These are phyloP conservation scores for Lachancea nothofagi DNA, from an alignment of 805 yeast species.

Conservation along the genomic window DNA sequence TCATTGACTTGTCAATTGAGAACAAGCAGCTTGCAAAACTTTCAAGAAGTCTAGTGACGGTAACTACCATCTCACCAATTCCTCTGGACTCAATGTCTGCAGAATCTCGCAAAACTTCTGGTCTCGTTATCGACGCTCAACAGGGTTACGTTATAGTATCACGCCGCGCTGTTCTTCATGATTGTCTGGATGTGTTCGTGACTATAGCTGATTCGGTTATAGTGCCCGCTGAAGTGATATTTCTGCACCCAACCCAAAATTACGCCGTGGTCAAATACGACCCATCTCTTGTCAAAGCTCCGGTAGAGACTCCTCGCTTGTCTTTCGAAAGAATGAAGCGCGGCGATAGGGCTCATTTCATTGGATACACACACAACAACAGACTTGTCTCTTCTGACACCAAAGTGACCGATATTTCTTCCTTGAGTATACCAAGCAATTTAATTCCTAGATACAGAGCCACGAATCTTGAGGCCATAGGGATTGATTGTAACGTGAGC, in stretches of 20 bases:
- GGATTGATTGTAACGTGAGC: conserved; percentile 66
- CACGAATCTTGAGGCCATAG: conserved; percentile 70
- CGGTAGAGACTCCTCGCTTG: conserved; percentile 62
- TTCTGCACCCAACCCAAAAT: conserved; percentile 82
- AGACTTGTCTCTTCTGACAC: conserved; percentile 72
- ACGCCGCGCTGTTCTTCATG: conserved; percentile 76
- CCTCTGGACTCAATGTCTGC: conserved; percentile 72
- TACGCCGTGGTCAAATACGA: conserved; percentile 82
- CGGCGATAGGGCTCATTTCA: conserved; percentile 72
- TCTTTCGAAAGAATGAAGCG: conserved; percentile 52
- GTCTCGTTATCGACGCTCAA: conserved; percentile 74
- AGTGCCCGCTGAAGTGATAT: conserved; percentile 73
- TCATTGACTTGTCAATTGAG: conserved; percentile 61
- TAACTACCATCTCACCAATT: conserved; percentile 57
- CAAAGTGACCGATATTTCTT: conserved; percentile 67
- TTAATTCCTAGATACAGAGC: conserved; percentile 78
- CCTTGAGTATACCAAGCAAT: conserved; percentile 66
- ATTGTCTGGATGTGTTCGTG: conserved; percentile 59
- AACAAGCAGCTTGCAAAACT: conserved; percentile 47
- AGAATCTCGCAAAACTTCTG: conserved; percentile 58
- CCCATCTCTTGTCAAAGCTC: conserved; percentile 65
- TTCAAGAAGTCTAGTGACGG: conserved; percentile 65
- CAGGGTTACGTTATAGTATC: conserved; percentile 78
- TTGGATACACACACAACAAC: conserved; percentile 70
- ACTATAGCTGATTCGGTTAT: conserved; percentile 82